These are phyloP conservation scores for Hypoxylon lienhwacheense DNA, from an alignment of 495 filamentous ascomycete species.

Conservation along the genomic window DNA sequence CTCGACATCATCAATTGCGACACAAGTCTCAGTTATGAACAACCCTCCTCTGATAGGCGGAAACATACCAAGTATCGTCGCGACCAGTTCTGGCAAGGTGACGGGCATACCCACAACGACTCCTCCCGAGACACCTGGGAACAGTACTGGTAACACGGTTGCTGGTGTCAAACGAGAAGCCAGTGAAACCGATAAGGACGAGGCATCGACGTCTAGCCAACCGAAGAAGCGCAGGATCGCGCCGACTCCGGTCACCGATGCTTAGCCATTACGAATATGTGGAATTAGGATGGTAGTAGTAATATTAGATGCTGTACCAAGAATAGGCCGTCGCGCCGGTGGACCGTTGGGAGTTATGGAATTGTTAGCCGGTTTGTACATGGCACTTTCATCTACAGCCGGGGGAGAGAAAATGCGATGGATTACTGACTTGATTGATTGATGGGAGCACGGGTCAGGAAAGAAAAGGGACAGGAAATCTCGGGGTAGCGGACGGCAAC, in stretches of 20 bases:
- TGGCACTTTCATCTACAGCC: conserved; percentile 2
- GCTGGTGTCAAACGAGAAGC: conserved; percentile 62
- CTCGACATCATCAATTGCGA: conserved; percentile 82
- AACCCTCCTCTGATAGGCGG: conserved; percentile 78
- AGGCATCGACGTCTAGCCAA: conserved; percentile 42
- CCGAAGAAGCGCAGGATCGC: conserved; percentile 77
- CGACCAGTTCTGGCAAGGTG: conserved; percentile 63
- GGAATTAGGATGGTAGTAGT: background rate
- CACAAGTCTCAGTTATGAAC: conserved; percentile 60
- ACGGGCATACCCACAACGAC: conserved; percentile 64
- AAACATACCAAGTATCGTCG: conserved; percentile 72
- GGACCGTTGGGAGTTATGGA: conserved; percentile 13
- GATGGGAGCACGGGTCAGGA: conserved; percentile 10
- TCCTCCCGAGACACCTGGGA: conserved; percentile 76
- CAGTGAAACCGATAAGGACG: conserved; percentile 54
- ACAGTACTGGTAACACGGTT: conserved; percentile 47
- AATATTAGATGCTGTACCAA: conserved; percentile 18
- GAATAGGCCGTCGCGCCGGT: conserved; percentile 4
- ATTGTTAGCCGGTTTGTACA: conserved; percentile 3
- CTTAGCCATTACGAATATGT: background rate
- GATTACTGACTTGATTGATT: conserved; percentile 6
- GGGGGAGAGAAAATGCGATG: background rate
- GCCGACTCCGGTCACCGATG: conserved; percentile 62
- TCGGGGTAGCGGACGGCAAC: no score
- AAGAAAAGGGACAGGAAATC: background rate